phyloP scores from a whole-genome alignment of 2,329 filamentous ascomycete species.

The Penicillium sp. region DNA sequence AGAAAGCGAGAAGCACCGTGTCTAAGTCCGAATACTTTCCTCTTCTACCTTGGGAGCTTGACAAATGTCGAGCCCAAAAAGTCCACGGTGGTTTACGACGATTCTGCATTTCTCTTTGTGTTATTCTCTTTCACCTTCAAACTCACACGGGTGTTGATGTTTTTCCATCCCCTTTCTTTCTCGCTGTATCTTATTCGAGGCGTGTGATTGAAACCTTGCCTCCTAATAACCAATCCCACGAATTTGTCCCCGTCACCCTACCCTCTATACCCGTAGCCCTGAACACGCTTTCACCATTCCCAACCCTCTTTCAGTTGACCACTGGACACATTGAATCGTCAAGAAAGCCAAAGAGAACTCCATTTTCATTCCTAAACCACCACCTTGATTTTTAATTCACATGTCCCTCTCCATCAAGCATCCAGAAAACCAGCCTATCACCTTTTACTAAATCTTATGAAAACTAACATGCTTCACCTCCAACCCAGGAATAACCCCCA shows the following conservation, averaged over 20 bases:
- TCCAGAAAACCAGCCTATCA: background rate
- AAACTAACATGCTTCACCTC: constrained; percentile 50
- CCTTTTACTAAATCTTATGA: constrained; percentile 24
- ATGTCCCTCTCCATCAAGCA: background rate
- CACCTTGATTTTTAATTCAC: background rate
- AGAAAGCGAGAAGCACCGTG: constrained; percentile 77
- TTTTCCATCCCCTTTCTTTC: constrained; percentile 17
- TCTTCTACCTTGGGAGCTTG: constrained; percentile 5
- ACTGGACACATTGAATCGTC: background rate
- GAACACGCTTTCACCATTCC: background rate
- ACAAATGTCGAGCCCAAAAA: constrained; percentile 21
- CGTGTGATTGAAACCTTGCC: constrained; percentile 19
- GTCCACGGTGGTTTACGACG: constrained; percentile 27
- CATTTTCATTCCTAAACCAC: background rate
- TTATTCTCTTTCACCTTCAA: background rate
- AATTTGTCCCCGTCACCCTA: constrained; percentile 11
- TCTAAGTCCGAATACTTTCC: constrained; percentile 43
- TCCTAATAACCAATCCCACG: constrained; percentile 26
- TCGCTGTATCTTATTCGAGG: constrained; percentile 38
- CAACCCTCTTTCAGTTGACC: background rate
- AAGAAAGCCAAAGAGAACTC: background rate
- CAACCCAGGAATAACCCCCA: constrained; percentile 38
- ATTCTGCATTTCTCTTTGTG: constrained; percentile 1
- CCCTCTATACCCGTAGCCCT: constrained; percentile 17
- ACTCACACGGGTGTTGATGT: constrained; percentile 14